A percentile compares a stretch with the other conserved stretches of the same genome.
Conservation (phyloP, 225 moss, liverwort and hornwort species). For the Rhytidiadelphus loreus region DNA sequence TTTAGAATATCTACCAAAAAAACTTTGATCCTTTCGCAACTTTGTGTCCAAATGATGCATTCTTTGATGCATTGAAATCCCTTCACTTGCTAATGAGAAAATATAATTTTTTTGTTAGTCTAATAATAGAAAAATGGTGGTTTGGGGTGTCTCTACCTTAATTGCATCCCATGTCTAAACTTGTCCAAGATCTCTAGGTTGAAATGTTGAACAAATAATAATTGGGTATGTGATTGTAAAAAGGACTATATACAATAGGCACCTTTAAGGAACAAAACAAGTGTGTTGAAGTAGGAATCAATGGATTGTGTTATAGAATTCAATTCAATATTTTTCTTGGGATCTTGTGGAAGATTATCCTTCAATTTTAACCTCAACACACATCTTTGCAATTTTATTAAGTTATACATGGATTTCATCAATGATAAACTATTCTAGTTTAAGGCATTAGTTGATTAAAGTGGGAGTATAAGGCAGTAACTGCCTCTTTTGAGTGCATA, state of each 20-base stretch:
- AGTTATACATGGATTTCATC: neutral
- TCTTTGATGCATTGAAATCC: no score
- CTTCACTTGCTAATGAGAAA: neutral
- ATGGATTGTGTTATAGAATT: neutral
- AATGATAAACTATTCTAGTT: neutral
- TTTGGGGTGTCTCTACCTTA: neutral
- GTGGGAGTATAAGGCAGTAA: no score
- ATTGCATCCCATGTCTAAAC: neutral
- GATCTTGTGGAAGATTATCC: neutral
- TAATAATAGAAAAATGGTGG: no score
- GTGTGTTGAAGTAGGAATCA: neutral
- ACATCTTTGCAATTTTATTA: neutral
- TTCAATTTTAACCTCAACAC: neutral
- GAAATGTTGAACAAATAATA: neutral
- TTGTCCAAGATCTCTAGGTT: neutral
- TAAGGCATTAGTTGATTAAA: neutral
- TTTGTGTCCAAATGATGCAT: neutral
- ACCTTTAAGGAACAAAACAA: neutral
- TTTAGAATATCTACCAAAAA: neutral
- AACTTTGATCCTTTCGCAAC: neutral
- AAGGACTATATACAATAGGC: neutral
- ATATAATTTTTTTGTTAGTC: neutral
- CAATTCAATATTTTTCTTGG: neutral
- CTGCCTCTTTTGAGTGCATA: no score
- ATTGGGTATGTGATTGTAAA: neutral